Conservation (phyloP, 257 asterid species). For the Verbena officinalis region DNA sequence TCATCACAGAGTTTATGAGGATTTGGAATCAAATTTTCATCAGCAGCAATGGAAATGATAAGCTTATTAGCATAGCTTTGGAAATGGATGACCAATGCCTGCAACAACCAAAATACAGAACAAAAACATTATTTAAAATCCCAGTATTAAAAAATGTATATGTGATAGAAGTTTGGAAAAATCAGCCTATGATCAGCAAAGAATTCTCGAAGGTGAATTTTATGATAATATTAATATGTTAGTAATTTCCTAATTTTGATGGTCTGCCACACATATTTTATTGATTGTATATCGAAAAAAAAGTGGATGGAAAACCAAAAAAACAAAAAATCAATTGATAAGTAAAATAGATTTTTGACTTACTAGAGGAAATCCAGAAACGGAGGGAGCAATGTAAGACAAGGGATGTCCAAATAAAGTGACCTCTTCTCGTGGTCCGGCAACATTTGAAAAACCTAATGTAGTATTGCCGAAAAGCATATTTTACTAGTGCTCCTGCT, state of each 20-base stretch:
- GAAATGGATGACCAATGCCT: conserved; percentile 31
- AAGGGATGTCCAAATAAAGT: conserved; percentile 35
- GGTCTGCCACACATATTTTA: no score
- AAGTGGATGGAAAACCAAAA: no score
- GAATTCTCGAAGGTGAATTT: no score
- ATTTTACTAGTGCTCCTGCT: conserved; percentile 1
- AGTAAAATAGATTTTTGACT: conserved; percentile 11
- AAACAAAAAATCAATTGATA: no score
- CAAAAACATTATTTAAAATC: background rate
- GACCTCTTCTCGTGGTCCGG: conserved; percentile 43
- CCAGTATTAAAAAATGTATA: no score
- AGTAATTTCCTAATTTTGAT: no score
- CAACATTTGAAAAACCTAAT: conserved; percentile 23
- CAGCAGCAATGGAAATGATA: conserved; percentile 34
- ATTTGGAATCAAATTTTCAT: conserved; percentile 39
- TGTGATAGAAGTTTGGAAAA: no score
- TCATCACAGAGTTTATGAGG: conserved; percentile 47
- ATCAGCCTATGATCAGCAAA: no score
- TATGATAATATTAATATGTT: no score
- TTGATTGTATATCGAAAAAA: no score
- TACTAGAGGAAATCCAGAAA: conserved; percentile 35
- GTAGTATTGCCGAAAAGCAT: conserved; percentile 24
- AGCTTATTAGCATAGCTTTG: conserved; percentile 46
- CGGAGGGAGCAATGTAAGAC: conserved; percentile 36
- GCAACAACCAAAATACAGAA: background rate